Conservation (phyloP, 257 asterid species). For the Solanum infundibuliforme region DNA sequence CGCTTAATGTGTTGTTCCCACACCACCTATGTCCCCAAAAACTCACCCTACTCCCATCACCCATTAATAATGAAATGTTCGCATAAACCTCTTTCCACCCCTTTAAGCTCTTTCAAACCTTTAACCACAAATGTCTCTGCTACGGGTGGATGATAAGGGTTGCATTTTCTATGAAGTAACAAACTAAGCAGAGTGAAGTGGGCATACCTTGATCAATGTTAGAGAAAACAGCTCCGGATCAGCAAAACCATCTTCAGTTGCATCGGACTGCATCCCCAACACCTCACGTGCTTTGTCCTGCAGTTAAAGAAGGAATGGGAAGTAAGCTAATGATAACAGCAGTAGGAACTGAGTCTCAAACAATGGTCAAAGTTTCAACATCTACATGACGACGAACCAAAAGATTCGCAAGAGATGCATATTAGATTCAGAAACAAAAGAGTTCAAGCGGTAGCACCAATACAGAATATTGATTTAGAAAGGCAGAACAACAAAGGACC, state of each 20-base stretch:
- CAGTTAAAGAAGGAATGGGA: not conserved
- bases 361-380: not conserved
- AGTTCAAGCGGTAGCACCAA: not conserved
- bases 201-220: constrained; percentile 59
- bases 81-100: no score
- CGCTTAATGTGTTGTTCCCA: no score
- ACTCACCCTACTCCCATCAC: no score
- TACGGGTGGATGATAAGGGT: no score
- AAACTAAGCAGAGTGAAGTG: not conserved
- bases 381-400: not conserved
- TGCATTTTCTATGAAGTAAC: no score
- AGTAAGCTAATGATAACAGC: not conserved
- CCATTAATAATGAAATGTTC: no score
- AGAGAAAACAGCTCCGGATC: constrained; percentile 74
- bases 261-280: constrained; percentile 58
- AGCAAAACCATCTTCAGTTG: constrained; percentile 54
- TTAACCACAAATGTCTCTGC: no score
- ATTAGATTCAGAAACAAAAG: not conserved
- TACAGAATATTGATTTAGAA: not conserved
- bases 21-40: no score
- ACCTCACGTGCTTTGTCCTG: constrained; percentile 85
- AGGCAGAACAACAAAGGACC: not conserved
- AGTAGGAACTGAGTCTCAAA: not conserved
- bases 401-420: not conserved
- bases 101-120: no score